Conservation (phyloP, 306 rosid genomes). For the Rubus parviflorus region DNA sequence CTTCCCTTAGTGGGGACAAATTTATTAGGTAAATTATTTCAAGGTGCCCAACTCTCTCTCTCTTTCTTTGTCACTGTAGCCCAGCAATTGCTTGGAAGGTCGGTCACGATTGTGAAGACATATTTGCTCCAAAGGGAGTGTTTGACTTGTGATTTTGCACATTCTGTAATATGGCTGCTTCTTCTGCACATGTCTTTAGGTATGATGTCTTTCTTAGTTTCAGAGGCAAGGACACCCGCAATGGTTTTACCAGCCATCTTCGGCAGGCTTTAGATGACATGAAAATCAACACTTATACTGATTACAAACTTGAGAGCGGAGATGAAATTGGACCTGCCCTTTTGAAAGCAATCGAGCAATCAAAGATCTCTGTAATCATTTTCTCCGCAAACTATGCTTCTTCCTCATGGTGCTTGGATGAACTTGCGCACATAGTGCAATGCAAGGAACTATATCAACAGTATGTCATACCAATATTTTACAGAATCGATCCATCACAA, state of each 20-base stretch:
- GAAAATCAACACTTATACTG: not conserved
- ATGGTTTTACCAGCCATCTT: conserved; percentile 10
- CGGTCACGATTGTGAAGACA: too few relatives aligned
- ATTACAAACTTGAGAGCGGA: not conserved
- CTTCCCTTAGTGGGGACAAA: too few relatives aligned
- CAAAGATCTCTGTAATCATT: not conserved
- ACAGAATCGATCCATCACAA: not conserved
- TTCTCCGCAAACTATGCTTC: not conserved
- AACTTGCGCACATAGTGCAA: not conserved
- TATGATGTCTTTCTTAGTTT: conserved; percentile 16
- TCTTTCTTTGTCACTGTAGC: too few relatives aligned
- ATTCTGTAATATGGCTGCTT: too few relatives aligned
- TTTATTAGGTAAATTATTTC: too few relatives aligned
- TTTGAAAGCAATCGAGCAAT: not conserved
- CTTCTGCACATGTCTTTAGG: not conserved
- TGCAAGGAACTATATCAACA: not conserved
- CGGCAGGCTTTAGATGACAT: not conserved
- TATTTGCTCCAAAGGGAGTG: too few relatives aligned
- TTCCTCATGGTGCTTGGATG: not conserved
- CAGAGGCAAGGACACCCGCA: conserved; percentile 5
- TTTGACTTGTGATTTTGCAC: too few relatives aligned
- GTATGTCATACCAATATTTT: not conserved
- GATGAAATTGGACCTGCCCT: not conserved
- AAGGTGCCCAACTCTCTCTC: too few relatives aligned
- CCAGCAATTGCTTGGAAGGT: too few relatives aligned